A percentile compares a stretch with the other conserved stretches of the same genome.
Conservation (phyloP, 1,284 basidiomycete genomes). For the Pseudozyma tsukubaensis region DNA sequence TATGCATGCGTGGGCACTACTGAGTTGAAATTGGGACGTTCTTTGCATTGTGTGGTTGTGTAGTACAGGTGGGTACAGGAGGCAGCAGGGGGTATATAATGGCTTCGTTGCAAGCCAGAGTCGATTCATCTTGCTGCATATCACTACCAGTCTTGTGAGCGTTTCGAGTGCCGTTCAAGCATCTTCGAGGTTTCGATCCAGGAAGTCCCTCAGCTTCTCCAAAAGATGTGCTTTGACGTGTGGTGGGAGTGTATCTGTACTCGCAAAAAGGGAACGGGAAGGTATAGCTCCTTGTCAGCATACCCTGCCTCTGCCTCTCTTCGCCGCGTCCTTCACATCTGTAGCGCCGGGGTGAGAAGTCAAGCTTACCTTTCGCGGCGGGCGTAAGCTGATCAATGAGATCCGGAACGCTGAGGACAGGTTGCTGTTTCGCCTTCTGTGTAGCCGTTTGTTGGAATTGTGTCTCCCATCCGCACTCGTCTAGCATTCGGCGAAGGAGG, state of each 20-base stretch:
- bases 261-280: no score
- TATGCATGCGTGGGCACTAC: no score
- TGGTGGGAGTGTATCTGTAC: conserved; percentile 42
- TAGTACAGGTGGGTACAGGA: no score
- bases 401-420: conserved; percentile 24
- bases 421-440: conserved; percentile 18
- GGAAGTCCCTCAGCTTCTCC: conserved; percentile 48
- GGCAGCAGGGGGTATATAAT: no score
- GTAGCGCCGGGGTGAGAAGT: background rate
- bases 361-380: conserved; percentile 50
- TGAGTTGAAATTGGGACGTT: no score
- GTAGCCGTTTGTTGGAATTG: conserved; percentile 25
- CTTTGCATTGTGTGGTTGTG: no score
- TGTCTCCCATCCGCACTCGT: conserved; percentile 47
- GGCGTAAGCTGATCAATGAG: conserved; percentile 40
- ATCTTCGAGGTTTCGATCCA: conserved; percentile 55
- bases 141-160: no score
- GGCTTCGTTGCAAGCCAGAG: no score
- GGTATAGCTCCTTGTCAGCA: conserved; percentile 3
- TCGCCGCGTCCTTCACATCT: background rate
- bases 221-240: conserved; percentile 46
- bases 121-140: no score
- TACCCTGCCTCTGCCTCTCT: background rate
- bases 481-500: conserved; percentile 45
- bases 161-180: conserved; percentile 8